Percentiles rank a stretch among this genome's conserved stretches.
Conservation (phyloP, 257 asterid genomes). For the Solanum raphanifolium region DNA sequence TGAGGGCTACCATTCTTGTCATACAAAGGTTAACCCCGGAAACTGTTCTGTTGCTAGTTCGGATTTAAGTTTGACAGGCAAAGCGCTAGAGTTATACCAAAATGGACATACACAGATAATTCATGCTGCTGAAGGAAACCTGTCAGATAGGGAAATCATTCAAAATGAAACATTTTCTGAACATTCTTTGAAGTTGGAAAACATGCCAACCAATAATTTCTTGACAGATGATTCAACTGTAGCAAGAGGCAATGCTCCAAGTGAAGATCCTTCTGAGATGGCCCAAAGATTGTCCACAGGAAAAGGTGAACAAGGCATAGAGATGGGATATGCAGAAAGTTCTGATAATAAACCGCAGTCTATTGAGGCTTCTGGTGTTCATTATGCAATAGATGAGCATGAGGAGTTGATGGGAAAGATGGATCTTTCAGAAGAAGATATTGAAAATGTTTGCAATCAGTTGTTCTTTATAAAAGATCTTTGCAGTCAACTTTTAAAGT, state of each 20-base stretch:
- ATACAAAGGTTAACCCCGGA: conserved; percentile 19
- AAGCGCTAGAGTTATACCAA: conserved; percentile 39
- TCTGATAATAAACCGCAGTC: conserved; percentile 2
- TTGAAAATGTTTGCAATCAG: conserved; percentile 8
- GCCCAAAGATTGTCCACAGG: conserved; percentile 7
- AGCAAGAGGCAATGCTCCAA: background rate
- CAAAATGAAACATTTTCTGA: conserved; percentile 6
- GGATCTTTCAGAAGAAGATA: conserved; percentile 16
- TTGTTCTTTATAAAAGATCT: background rate
- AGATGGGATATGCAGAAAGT: conserved; percentile 1
- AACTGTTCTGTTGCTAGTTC: conserved; percentile 18
- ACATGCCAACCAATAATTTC: conserved; percentile 4
- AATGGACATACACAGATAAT: conserved; percentile 73
- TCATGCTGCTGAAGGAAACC: conserved; percentile 47
- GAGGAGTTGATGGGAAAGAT: conserved; percentile 8
- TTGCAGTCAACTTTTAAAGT: background rate
- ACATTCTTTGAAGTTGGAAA: conserved; percentile 5
- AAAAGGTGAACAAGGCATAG: conserved; percentile 15
- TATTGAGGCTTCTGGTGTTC: conserved; percentile 5
- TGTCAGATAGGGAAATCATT: conserved; percentile 8
- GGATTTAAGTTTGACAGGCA: conserved; percentile 38
- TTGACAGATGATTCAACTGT: background rate
- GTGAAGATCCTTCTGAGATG: conserved; percentile 10
- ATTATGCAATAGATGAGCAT: conserved; percentile 3
- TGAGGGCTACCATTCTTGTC: conserved; percentile 18